Evolutionary conservation across 305 asterid species (phyloP).

Genomic region (Fraxinus sp.): DNA sequence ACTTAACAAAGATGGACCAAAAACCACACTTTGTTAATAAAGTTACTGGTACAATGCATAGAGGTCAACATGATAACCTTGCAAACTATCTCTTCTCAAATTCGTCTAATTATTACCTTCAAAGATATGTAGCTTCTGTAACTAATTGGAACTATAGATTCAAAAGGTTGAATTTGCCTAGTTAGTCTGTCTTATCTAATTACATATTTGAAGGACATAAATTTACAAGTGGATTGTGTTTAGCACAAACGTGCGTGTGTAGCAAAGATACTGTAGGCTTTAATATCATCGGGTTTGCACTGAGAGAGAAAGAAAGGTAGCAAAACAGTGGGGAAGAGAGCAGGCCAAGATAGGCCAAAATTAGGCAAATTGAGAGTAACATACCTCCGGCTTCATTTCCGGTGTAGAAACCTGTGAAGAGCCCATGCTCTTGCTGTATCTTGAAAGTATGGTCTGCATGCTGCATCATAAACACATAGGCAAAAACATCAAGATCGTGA

Average conservation of each 20-base stretch:
- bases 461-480: constrained; percentile 35
- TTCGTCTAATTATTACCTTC: not conserved
- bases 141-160: not conserved
- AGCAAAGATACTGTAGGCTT: not conserved
- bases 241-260: not conserved
- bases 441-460: constrained; percentile 52
- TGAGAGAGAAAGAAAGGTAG: not conserved
- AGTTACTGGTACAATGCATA: not conserved
- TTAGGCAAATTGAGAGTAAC: constrained; percentile 9
- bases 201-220: not conserved
- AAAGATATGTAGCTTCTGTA: not conserved
- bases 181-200: not conserved
- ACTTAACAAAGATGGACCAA: not conserved
- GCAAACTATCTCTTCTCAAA: not conserved
- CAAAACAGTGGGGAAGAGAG: not conserved
- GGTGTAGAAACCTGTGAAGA: constrained; percentile 24
- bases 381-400: constrained; percentile 52
- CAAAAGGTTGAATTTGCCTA: not conserved
- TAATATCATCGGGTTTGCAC: not conserved
- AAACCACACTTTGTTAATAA: not conserved
- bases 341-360: not conserved
- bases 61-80: not conserved
- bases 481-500: not conserved
- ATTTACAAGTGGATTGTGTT: not conserved
- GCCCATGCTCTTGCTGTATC: constrained; percentile 42